These are phyloP conservation scores for Citrus maxima DNA, from an alignment of 345 rosid genomes.

Conservation along the genomic window DNA sequence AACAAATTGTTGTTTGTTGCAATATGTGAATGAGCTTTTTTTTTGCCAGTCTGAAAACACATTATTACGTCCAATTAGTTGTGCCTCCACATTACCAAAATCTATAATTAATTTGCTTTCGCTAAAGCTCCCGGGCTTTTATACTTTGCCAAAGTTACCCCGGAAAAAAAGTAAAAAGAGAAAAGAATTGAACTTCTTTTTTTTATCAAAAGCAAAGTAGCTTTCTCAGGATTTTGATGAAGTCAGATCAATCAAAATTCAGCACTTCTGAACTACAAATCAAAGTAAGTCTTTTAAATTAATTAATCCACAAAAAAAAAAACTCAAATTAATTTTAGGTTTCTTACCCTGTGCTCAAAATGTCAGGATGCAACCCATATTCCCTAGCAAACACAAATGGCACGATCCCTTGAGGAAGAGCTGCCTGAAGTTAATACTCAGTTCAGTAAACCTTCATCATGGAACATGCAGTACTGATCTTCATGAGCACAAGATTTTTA, in stretches of 20 bases:
- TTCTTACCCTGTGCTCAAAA: slow-evolving; percentile 67
- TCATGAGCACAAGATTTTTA: background rate
- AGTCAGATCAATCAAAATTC: background rate
- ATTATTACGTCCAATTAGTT: slow-evolving; percentile 1
- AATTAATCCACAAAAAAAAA: too few relatives aligned
- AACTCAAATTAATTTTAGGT: too few relatives aligned
- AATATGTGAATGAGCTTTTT: background rate
- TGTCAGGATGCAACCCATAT: slow-evolving; percentile 69
- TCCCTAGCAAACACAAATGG: slow-evolving; percentile 82
- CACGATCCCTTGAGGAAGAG: slow-evolving; percentile 81
- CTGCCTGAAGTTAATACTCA: slow-evolving; percentile 41
- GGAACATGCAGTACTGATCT: too few relatives aligned
- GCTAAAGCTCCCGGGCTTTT: background rate
- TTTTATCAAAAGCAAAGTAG: slow-evolving; percentile 6
- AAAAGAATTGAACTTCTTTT: background rate
- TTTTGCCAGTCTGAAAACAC: background rate
- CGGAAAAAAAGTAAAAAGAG: background rate
- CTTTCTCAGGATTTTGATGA: slow-evolving; percentile 7
- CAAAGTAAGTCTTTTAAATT: too few relatives aligned
- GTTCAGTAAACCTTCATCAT: too few relatives aligned
- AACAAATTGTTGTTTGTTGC: background rate
- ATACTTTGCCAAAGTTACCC: background rate
- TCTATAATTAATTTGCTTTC: background rate
- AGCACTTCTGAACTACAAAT: background rate
- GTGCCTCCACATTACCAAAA: slow-evolving; percentile 12